Base-by-base conservation (phyloP, 176 grass and related monocot genomes). In the Cenchrus americanus region DNA sequence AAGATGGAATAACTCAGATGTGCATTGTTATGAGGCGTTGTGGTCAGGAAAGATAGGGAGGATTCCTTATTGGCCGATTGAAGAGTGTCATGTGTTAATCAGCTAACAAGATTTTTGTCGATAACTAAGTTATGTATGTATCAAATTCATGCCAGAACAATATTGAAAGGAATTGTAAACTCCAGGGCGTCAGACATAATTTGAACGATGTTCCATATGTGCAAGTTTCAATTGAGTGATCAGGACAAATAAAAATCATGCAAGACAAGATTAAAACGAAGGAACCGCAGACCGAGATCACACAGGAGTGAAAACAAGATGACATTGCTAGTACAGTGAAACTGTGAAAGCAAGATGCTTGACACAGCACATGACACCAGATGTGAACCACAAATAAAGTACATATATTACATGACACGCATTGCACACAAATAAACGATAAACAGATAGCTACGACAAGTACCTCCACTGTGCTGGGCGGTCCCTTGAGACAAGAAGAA, bases 391-490 rank as follows among this genome's bases (percentile, higher is more conserved):
- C n/a, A 87, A 87, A 80, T 8, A 66, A 50, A 78, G 70, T 69
- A 77, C 78, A 81, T 78, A 87, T 82, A 40, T 87, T 64, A 91
- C 87, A 89, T 34, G 80, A 8, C 23, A 10, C 37, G 40, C 54
- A 57, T 14, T 34, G 5, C 11, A 48, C 55, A 86, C 49, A 55
- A 61, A 84, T 66, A 82, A 59, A 30, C 5, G 0, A 74, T 83
- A 90, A 69, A 83, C 14, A 71, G 41, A 81, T 57, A 86, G 63
- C 86, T 90, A 99, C 15, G 66, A 88, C 76, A 96, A 47, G 79
- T 99, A 99, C 85, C 93, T 96, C 96, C 96, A 99, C 19, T 83
- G 86, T 26, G 96, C 91, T 71, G 93, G 96, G 24, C 89, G 87
- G 54, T 96, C 93, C 84, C 86, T 96, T 26, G 93, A 99, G 75